These are phyloP conservation scores for Ampelomyces quisqualis DNA, from an alignment of 2,329 filamentous ascomycete species.

Conservation along the genomic window DNA sequence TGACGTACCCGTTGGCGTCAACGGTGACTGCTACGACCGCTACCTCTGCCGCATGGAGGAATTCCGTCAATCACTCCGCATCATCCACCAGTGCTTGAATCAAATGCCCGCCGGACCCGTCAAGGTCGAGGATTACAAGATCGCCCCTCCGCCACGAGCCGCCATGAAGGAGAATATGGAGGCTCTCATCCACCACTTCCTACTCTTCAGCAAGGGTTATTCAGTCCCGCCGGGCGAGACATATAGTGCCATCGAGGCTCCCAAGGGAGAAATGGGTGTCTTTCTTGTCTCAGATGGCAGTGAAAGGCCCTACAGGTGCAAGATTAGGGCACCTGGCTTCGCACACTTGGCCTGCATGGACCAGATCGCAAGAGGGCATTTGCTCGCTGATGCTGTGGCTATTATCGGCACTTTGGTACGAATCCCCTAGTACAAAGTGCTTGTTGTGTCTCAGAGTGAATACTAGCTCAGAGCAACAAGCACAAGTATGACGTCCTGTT, in stretches of 20 bases:
- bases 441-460: too few species aligned
- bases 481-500: too few species aligned
- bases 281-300: slow-evolving; percentile 94
- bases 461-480: too few species aligned
- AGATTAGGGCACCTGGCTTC: slow-evolving; percentile 95
- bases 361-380: slow-evolving; percentile 85
- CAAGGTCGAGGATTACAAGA: slow-evolving; percentile 98
- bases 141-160: slow-evolving; percentile 88
- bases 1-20: slow-evolving; percentile 92
- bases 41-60: slow-evolving; percentile 99
- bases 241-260: slow-evolving; percentile 97
- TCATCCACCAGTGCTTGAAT: slow-evolving; percentile 98
- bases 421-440: too few species aligned
- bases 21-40: slow-evolving; percentile 98
- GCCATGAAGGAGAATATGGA: slow-evolving; percentile 99
- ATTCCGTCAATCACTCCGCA: slow-evolving; percentile 95
- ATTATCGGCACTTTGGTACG: slow-evolving; percentile 71
- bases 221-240: slow-evolving; percentile 96
- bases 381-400: slow-evolving; percentile 93
- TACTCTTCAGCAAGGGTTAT: slow-evolving; percentile 98
- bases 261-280: slow-evolving; percentile 99
- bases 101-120: slow-evolving; percentile 96
- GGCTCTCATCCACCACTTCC: slow-evolving; percentile 97
- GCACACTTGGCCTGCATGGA: slow-evolving; percentile 94
- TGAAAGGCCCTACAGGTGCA: slow-evolving; percentile 91